These are phyloP conservation scores for Ophiostoma montium DNA, from an alignment of 2,329 filamentous ascomycete species.

Conservation along the genomic window DNA sequence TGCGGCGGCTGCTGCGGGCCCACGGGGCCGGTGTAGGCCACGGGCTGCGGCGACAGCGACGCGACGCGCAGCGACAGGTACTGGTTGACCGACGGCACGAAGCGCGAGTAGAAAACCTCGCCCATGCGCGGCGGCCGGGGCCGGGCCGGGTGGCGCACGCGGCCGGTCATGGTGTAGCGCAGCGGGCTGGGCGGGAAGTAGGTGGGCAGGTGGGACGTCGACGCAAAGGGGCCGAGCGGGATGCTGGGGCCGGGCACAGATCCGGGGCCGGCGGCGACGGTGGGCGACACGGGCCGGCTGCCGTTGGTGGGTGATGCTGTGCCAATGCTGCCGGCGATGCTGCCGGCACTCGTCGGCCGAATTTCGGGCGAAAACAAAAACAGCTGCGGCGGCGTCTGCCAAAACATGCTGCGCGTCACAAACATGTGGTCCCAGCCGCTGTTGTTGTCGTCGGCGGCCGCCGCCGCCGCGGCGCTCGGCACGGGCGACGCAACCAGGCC, in stretches of 20 bases:
- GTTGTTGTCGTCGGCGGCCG: conserved; percentile 36
- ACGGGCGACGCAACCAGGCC: conserved; percentile 54
- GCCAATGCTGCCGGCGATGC: conserved; percentile 19
- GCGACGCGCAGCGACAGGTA: conserved; percentile 85
- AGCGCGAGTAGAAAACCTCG: conserved; percentile 82
- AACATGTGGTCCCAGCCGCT: conserved; percentile 71
- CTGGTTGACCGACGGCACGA: conserved; percentile 65
- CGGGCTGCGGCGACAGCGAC: conserved; percentile 48
- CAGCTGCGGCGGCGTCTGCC: conserved; percentile 77
- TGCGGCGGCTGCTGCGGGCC: too few species aligned
- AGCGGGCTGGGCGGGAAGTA: conserved; percentile 77
- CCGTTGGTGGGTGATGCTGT: conserved; percentile 20
- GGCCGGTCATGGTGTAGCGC: conserved; percentile 66
- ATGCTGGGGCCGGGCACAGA: conserved; percentile 32
- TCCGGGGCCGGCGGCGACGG: background rate
- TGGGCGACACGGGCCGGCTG: background rate
- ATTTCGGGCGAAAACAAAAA: conserved; percentile 85
- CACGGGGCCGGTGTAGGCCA: conserved; percentile 48
- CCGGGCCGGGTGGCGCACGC: conserved; percentile 70
- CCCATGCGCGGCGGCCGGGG: conserved; percentile 83
- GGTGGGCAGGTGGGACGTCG: conserved; percentile 72
- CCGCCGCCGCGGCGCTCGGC: conserved; percentile 39
- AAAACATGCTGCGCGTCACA: conserved; percentile 67
- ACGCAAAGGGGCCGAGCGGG: conserved; percentile 56
- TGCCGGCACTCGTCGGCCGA: too few species aligned